phyloP scores from a whole-genome alignment of 2,329 filamentous ascomycete genomes.

The Aspergillus ustus region DNA sequence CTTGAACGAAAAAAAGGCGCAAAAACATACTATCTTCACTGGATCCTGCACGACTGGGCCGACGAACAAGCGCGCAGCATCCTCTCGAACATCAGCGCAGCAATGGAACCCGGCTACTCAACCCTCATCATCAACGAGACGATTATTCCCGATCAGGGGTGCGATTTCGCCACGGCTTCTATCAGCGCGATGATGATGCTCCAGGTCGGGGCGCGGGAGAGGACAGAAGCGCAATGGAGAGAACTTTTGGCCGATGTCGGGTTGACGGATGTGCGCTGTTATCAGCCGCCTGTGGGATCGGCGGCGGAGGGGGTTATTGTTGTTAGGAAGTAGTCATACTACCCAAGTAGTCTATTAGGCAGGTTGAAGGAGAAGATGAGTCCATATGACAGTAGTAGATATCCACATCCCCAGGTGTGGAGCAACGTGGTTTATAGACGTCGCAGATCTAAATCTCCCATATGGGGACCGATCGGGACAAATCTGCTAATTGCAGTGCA shows the following conservation, averaged over 20 bases:
- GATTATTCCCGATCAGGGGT: constrained; percentile 28
- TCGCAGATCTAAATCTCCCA: too few species aligned
- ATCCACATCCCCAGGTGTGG: too few species aligned
- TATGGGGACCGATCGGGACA: too few species aligned
- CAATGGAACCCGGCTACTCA: constrained; percentile 31
- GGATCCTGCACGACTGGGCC: constrained; percentile 31
- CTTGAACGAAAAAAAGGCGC: constrained; percentile 16
- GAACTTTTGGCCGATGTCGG: constrained; percentile 24
- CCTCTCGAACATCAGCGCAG: constrained; percentile 20
- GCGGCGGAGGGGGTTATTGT: not conserved
- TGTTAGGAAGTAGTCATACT: not conserved
- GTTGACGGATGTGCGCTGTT: constrained; percentile 7
- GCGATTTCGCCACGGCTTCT: constrained; percentile 16
- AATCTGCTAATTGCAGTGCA: too few species aligned
- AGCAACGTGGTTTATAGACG: too few species aligned
- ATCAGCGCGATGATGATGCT: constrained; percentile 27
- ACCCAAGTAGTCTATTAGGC: not conserved
- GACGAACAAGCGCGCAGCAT: constrained; percentile 25
- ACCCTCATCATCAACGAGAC: constrained; percentile 34
- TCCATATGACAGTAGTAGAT: too few species aligned
- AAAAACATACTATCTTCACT: constrained; percentile 30
- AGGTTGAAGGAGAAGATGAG: too few species aligned
- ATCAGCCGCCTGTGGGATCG: not conserved
- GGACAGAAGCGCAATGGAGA: constrained; percentile 29
- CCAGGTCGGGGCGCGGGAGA: constrained; percentile 23